Percentiles rank a stretch among this genome's conserved stretches.
Evolutionary conservation across 2,329 filamentous ascomycete genomes (phyloP).

Genomic region (Tolypocladium album): DNA sequence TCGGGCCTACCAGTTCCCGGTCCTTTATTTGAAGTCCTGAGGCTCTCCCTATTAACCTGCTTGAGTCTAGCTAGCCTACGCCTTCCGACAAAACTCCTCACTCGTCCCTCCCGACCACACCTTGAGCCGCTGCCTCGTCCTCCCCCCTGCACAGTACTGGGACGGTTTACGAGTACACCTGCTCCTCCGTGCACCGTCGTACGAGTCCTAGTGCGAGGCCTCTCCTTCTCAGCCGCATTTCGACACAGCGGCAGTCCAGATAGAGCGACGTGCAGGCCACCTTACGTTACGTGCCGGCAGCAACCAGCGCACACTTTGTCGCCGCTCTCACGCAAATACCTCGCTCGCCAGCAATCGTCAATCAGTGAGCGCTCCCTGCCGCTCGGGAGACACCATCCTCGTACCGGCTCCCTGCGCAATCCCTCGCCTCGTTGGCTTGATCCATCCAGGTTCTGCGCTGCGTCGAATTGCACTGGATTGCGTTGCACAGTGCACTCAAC

Average conservation of each 20-base stretch:
- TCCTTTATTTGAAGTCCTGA: neutral
- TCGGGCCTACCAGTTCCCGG: neutral
- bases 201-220: neutral
- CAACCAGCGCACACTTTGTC: slow-evolving; percentile 7
- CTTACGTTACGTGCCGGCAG: neutral
- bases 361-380: neutral
- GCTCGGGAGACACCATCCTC: neutral
- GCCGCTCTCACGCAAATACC: neutral
- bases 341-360: neutral
- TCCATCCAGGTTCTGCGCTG: neutral
- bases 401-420: neutral
- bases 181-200: neutral
- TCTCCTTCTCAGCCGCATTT: slow-evolving; percentile 5
- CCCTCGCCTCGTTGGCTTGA: neutral
- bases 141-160: neutral
- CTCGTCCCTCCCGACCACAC: neutral
- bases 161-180: neutral
- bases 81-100: neutral
- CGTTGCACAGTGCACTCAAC: neutral
- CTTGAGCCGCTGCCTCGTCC: neutral
- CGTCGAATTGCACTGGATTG: neutral
- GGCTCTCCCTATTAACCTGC: neutral
- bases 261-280: neutral
- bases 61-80: neutral
- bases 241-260: neutral